Evolutionary conservation across 1,284 basidiomycete genomes (phyloP), one percentile per base, ranked within the genome.

Genomic region (Porodaedalea pini): DNA sequence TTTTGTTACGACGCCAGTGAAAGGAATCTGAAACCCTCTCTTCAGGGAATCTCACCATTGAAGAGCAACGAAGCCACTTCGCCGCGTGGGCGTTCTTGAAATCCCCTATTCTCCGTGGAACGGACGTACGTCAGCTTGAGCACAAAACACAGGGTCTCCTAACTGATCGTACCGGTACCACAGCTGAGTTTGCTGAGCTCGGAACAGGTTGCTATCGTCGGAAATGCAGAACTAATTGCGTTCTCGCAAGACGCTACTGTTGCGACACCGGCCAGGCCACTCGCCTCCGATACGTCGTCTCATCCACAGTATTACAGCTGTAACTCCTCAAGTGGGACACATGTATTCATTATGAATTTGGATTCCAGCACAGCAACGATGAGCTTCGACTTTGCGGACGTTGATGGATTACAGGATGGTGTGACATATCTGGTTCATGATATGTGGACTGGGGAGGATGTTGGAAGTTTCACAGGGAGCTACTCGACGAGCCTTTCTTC

Each of bases 261-360:
- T 29, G 80, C 78, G 5, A 71, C 69, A 2, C 75, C 80, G 0
- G 80, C 80, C 2, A 68, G 65, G 43, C 79, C 79, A 7, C 81
- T 81, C 70, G 72, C 69, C 23, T 68, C 78, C 1, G 72, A 69
- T 13, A 62, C 73, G 19, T 66, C 66, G 13, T 73, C 71, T 3
- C 76, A 76, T 31, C 79, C 79, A 3, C 77, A 81, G 66, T 81
- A 75, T 61, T 82, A 78, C 64, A 66, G 76, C 15, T 79, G 80
- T 1, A 61, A 61, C 21, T 82, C 80, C 1, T 69, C 71, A 23
- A 77, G 75, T 61, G 80, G 80, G 6, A 74, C 66, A 2, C 80
- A 82, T 61, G 76, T 81, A 6, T 82, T 82, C 65, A 74, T 82
- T 53, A 77, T 81, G 65, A 81, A 82, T 65, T 78, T 73, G 4